Conservation (phyloP, 495 filamentous ascomycete genomes). For the Aspergillus cavernicola region DNA sequence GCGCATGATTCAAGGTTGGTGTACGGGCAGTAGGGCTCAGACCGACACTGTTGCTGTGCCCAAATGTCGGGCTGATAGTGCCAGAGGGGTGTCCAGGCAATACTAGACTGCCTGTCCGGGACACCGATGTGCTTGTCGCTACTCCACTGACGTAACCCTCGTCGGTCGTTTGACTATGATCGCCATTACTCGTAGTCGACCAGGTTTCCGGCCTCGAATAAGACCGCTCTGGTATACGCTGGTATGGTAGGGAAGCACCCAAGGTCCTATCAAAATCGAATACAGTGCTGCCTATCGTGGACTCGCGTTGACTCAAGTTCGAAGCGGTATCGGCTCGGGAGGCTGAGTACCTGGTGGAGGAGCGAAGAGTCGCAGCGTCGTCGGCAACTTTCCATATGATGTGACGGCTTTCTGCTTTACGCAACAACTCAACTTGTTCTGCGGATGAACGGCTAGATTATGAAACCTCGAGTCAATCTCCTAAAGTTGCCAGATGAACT, state of each 20-base stretch:
- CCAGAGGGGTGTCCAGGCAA: constrained; percentile 23
- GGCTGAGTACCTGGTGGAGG: constrained; percentile 23
- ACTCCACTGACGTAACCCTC: constrained; percentile 23
- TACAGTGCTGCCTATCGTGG: constrained; percentile 25
- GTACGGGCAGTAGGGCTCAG: constrained; percentile 11
- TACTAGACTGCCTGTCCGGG: constrained; percentile 11
- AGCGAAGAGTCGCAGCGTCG: constrained; percentile 38
- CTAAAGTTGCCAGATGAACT: not conserved
- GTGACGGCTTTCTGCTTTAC: constrained; percentile 29
- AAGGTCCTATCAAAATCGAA: constrained; percentile 36
- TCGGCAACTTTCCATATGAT: constrained; percentile 40
- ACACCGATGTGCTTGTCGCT: constrained; percentile 7
- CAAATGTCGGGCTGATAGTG: constrained; percentile 14
- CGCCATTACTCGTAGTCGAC: not conserved
- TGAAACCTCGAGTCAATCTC: not conserved
- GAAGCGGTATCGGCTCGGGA: constrained; percentile 24
- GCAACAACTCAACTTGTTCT: constrained; percentile 34
- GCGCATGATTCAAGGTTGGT: constrained; percentile 5
- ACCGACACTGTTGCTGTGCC: constrained; percentile 27
- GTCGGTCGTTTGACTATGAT: constrained; percentile 18
- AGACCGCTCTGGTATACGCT: constrained; percentile 19
- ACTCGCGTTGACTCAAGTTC: constrained; percentile 29
- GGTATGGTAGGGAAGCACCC: constrained; percentile 28
- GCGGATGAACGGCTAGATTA: constrained; percentile 29
- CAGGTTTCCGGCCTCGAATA: constrained; percentile 11